These are phyloP conservation scores for Helotiales sp. DNA, from an alignment of 2,329 filamentous ascomycete genomes.

Conservation along the genomic window DNA sequence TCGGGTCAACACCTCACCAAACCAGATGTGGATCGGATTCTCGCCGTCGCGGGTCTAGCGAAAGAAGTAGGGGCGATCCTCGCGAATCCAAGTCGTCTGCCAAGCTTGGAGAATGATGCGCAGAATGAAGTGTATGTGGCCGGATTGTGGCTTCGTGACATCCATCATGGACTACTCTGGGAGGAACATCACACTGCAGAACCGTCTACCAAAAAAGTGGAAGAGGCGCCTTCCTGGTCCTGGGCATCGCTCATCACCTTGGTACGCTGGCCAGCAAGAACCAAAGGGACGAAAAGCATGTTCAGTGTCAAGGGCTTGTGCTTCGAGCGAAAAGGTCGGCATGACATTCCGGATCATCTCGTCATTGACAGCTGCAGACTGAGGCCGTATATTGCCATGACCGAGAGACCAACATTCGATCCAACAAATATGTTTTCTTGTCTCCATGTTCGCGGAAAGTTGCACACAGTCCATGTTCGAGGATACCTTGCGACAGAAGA, in stretches of 20 bases:
- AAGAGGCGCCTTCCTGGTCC: constrained; percentile 11
- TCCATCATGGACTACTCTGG: constrained; percentile 14
- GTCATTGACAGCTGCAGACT: neutral
- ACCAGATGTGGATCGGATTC: constrained; percentile 8
- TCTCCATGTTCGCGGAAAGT: constrained; percentile 10
- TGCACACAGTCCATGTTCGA: constrained; percentile 7
- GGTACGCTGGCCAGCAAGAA: constrained; percentile 6
- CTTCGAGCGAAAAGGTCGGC: neutral
- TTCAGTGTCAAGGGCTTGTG: neutral
- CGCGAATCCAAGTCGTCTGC: neutral
- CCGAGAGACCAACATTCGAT: constrained; percentile 6
- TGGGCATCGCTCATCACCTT: constrained; percentile 1
- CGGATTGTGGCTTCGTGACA: constrained; percentile 16
- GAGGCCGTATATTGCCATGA: neutral
- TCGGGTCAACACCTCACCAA: constrained; percentile 5
- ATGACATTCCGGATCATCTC: constrained; percentile 7
- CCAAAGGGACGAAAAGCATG: neutral
- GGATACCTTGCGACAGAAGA: constrained; percentile 7
- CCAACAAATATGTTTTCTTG: constrained; percentile 10
- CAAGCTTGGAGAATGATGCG: neutral
- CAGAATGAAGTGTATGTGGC: constrained; percentile 16
- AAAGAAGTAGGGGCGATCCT: constrained; percentile 13
- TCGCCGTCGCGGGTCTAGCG: constrained; percentile 11
- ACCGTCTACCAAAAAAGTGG: neutral
- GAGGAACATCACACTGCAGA: neutral